phyloP scores from a whole-genome alignment of 305 asterid genomes.

The Solanum hybrid region DNA sequence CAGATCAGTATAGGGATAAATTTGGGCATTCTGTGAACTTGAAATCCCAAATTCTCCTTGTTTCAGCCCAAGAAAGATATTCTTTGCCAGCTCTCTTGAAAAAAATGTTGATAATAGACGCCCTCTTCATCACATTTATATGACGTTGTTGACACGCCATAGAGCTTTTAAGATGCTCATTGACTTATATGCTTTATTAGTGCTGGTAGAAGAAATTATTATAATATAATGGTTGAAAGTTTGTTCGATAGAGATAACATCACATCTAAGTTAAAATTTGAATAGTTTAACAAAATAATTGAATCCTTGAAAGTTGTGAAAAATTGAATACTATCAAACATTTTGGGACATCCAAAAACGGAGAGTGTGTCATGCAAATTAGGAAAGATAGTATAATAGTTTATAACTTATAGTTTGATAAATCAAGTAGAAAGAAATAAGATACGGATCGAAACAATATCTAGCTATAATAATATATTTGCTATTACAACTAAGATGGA shows the following conservation, averaged over 20 bases:
- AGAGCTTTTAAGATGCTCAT: background rate
- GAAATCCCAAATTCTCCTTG: background rate
- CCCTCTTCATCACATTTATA: background rate
- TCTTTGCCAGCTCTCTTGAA: background rate
- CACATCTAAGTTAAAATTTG: background rate
- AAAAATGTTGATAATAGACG: background rate
- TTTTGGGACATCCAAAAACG: background rate
- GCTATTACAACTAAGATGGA: background rate
- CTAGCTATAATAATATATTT: background rate
- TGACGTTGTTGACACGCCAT: background rate
- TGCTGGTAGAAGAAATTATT: background rate
- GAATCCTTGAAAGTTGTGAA: background rate
- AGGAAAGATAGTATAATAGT: background rate
- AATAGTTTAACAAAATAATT: background rate
- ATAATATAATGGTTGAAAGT: background rate
- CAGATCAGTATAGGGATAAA: background rate
- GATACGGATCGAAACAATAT: background rate
- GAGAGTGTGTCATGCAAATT: background rate
- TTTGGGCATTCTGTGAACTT: background rate
- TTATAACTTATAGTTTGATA: background rate
- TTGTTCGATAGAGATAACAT: background rate
- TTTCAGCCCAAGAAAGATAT: background rate
- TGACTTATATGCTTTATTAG: background rate
- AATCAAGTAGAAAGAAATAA: background rate
- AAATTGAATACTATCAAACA: background rate